These are phyloP conservation scores for Solanum aculeatissimum DNA, from an alignment of 305 asterid species.

Conservation along the genomic window DNA sequence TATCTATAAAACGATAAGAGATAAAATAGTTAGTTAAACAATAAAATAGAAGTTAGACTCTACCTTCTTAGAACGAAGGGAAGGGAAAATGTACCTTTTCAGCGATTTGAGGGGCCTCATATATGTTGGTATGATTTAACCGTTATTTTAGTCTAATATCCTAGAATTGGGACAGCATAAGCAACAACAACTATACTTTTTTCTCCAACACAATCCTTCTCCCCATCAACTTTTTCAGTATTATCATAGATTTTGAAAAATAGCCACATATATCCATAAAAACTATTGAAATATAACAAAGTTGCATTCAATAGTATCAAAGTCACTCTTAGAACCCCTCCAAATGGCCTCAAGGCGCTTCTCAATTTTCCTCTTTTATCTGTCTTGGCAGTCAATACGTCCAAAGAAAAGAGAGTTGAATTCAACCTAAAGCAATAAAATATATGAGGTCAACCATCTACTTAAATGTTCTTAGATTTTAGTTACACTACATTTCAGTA, in stretches of 20 bases:
- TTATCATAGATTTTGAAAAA: too few species aligned
- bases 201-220: not conserved
- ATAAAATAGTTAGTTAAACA: too few species aligned
- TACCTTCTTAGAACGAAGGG: too few species aligned
- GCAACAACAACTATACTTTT: not conserved
- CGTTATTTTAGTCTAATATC: too few species aligned
- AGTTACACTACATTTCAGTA: not conserved
- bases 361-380: slow-evolving; percentile 66
- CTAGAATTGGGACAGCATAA: not conserved
- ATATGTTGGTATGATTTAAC: too few species aligned
- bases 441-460: not conserved
- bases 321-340: slow-evolving; percentile 63
- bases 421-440: slow-evolving; percentile 56
- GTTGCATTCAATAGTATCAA: too few species aligned
- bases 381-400: slow-evolving; percentile 97
- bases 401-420: slow-evolving; percentile 90
- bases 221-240: not conserved
- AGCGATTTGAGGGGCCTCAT: too few species aligned
- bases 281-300: too few species aligned
- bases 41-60: too few species aligned
- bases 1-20: too few species aligned
- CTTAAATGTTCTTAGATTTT: not conserved
- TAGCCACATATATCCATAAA: too few species aligned
- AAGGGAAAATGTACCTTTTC: too few species aligned
- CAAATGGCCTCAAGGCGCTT: slow-evolving; percentile 91